Evolutionary conservation across 2,329 filamentous ascomycete genomes (phyloP).

Genomic region (Fusarium odoratissimum): DNA sequence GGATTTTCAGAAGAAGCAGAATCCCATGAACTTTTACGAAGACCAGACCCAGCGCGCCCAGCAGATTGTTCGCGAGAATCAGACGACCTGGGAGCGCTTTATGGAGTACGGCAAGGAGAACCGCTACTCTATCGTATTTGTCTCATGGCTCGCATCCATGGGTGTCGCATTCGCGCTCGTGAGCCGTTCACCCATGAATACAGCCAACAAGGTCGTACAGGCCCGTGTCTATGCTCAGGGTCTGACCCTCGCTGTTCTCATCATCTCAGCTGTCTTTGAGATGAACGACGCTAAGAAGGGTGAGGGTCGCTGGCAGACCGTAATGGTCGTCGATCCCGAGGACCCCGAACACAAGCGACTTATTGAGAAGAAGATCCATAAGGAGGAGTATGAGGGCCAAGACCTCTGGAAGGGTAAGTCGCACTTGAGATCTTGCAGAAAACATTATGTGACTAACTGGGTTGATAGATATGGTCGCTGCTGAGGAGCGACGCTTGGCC

Average conservation of each 20-base stretch:
- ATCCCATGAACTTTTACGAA: conserved; percentile 75
- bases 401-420: conserved; percentile 88
- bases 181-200: conserved; percentile 78
- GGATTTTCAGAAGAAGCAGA: conserved; percentile 74
- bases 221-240: conserved; percentile 95
- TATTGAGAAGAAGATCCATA: conserved; percentile 88
- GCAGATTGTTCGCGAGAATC: conserved; percentile 65
- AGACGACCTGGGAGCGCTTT: conserved; percentile 69
- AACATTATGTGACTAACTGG: conserved; percentile 14
- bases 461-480: conserved; percentile 79
- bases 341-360: conserved; percentile 85
- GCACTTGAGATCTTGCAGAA: neutral
- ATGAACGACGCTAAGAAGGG: conserved; percentile 79
- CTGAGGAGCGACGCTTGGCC: conserved; percentile 74
- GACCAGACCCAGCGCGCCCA: conserved; percentile 69
- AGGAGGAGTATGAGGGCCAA: conserved; percentile 87
- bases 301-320: conserved; percentile 83
- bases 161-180: conserved; percentile 79
- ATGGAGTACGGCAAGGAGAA: conserved; percentile 81
- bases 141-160: conserved; percentile 85
- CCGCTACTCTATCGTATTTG: conserved; percentile 87
- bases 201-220: conserved; percentile 90
- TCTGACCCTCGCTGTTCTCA: conserved; percentile 83
- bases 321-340: conserved; percentile 82
- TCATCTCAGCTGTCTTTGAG: conserved; percentile 87